Conservation (phyloP, 192 early-diverging fungal species). For the Cladochytrium replicatum region DNA sequence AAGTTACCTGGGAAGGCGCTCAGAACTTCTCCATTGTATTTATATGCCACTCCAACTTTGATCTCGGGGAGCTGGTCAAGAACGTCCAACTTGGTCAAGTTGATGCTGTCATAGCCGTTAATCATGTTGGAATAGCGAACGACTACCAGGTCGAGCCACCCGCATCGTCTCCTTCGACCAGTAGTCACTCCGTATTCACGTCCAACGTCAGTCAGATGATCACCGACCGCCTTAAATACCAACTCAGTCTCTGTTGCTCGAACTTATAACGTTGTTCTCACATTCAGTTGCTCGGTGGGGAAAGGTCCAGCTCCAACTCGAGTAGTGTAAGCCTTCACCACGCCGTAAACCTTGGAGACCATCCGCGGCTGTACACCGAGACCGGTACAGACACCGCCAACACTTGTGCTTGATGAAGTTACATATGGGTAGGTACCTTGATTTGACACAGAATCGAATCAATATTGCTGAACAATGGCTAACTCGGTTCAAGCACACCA, state of each 20-base stretch:
- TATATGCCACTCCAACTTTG: conserved; percentile 87
- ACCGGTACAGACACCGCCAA: conserved; percentile 94
- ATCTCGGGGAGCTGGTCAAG: conserved; percentile 78
- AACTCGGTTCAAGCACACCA: no score
- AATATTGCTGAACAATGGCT: neutral
- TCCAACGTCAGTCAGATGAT: conserved; percentile 81
- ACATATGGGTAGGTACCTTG: conserved; percentile 87
- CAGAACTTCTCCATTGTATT: conserved; percentile 63
- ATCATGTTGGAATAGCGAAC: conserved; percentile 84
- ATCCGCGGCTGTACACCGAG: conserved; percentile 81
- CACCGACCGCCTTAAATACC: conserved; percentile 77
- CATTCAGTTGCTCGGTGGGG: conserved; percentile 86
- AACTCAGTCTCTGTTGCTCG: no score
- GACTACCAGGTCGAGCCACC: conserved; percentile 95
- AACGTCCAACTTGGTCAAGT: conserved; percentile 95
- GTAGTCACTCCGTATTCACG: conserved; percentile 89
- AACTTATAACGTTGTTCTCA: no score
- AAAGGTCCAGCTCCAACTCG: conserved; percentile 97
- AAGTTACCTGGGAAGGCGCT: conserved; percentile 61
- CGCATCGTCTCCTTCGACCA: conserved; percentile 90
- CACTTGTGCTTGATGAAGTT: conserved; percentile 86
- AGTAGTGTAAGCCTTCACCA: conserved; percentile 98
- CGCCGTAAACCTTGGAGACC: conserved; percentile 76
- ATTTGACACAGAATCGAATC: neutral
- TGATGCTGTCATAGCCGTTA: conserved; percentile 83